Percentiles rank a stretch among this genome's conserved stretches.
phyloP scores from a whole-genome alignment of 108 stramenopile genomes.

The Mediolabrus comicus region DNA sequence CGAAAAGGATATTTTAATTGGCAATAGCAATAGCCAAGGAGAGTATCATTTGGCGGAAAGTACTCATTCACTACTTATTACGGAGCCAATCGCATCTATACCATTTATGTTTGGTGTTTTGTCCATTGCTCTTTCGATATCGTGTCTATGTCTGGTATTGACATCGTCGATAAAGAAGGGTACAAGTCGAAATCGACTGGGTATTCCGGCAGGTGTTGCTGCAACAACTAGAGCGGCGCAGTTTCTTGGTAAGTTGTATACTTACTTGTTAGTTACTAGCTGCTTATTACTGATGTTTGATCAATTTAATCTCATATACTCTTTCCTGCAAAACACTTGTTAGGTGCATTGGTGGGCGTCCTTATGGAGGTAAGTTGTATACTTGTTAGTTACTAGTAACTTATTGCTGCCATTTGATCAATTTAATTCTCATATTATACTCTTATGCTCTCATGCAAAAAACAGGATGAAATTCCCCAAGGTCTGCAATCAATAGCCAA shows the following conservation, averaged over 20 bases:
- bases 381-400: not conserved
- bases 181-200: not conserved
- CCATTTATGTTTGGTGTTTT: slow-evolving; percentile 19
- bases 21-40: no score
- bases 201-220: not conserved
- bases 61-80: slow-evolving; percentile 29
- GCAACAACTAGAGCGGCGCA: not conserved
- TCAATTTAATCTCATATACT: not conserved
- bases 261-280: not conserved
- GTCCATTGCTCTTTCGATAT: slow-evolving; percentile 2
- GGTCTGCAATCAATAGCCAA: slow-evolving; percentile 2
- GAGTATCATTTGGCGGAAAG: no score
- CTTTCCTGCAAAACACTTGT: no score
- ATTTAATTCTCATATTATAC: not conserved
- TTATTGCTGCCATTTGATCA: not conserved
- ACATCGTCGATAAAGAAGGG: not conserved
- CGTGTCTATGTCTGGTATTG: slow-evolving; percentile 16
- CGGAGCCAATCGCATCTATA: slow-evolving; percentile 10
- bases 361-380: not conserved
- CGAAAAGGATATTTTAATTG: no score
- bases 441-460: no score
- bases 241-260: not conserved
- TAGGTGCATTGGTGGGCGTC: not conserved
- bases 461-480: slow-evolving; percentile 2
- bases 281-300: not conserved